Percentiles rank a stretch among this genome's conserved stretches.
Evolutionary conservation across 768 basidiomycete genomes (phyloP).

Genomic region (Rhizopogon rudus): DNA sequence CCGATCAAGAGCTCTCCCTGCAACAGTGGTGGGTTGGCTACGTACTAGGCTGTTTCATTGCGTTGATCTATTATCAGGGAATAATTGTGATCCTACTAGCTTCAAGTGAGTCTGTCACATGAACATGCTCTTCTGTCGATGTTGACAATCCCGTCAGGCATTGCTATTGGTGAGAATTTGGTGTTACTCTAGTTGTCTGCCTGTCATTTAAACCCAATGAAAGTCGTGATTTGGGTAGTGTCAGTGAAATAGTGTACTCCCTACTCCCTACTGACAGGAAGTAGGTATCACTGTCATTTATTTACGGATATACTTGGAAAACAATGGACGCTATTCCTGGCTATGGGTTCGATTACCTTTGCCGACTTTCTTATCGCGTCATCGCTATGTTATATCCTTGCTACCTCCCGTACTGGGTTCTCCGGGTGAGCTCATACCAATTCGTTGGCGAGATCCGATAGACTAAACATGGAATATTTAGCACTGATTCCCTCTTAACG

Average conservation of each 20-base stretch:
- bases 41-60: not conserved
- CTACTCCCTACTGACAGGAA: not conserved
- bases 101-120: not conserved
- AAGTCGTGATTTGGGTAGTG: not conserved
- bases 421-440: not conserved
- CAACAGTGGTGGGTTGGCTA: not conserved
- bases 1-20: not conserved
- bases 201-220: not conserved
- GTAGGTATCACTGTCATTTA: not conserved
- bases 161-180: not conserved
- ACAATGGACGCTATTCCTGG: not conserved
- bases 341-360: not conserved
- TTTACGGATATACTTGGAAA: not conserved
- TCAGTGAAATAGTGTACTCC: not conserved
- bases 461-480: not conserved
- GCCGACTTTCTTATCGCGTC: not conserved
- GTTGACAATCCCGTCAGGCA: not conserved
- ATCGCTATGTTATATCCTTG: constrained; percentile 1
- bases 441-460: not conserved
- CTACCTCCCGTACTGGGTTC: not conserved
- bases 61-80: not conserved
- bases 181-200: not conserved
- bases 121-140: not conserved
- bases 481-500: not conserved
- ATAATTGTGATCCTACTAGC: not conserved